Base-by-base conservation (phyloP, 1,139 yeast genomes). In the Pichia kudriavzevii region DNA sequence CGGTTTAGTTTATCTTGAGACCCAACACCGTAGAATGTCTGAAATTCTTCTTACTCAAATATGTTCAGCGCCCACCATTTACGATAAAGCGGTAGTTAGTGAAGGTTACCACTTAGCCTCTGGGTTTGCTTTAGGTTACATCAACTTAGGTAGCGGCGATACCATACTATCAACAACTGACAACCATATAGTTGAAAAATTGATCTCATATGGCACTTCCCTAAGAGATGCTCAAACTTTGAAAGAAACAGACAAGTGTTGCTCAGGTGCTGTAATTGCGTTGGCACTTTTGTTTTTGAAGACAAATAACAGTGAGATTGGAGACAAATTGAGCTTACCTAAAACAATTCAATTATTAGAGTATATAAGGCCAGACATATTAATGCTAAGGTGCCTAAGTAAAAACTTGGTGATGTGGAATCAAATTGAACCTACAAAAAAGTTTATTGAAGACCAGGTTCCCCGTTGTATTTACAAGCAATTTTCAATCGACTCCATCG, bases 51-150 rank as follows among this genome's bases (percentile, higher is more conserved):
- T 83, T 16, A 67, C 80, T 0, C 94, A 85, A 50, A 63, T 83
- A 2, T 68, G 70, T 14, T 72, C 79, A 7, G 60, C 69, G 2
- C 69, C 78, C 4, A 56, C 59, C n/a, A 70, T 75, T 28, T 75
- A 76, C 45, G 88, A 78, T 32, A 56, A 63, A 19, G 69, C 64
- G 26, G 63, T 69, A 38, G 67, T 70, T n/a, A 67, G 78, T 54
- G 97, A 91, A 56, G 85, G 94, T 1, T 88, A 91, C 50, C 66
- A 94, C 41, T 61, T 88, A 23, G 83, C 95, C 1, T 91, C 95
- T 0, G 98, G 98, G 0, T 70, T 91, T 30, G 75, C 95, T 0
- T 59, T 88, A 18, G 99, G 99, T 0, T 72, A 78, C 43, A 79
- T 88, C n/a, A 87, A 88, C 51, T 59, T 87, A 24, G 95, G 94